Percentiles rank a stretch among this genome's conserved stretches.
Evolutionary conservation across 2,329 filamentous ascomycete species (phyloP).

Genomic region (Calonectria pseudoreteaudii): DNA sequence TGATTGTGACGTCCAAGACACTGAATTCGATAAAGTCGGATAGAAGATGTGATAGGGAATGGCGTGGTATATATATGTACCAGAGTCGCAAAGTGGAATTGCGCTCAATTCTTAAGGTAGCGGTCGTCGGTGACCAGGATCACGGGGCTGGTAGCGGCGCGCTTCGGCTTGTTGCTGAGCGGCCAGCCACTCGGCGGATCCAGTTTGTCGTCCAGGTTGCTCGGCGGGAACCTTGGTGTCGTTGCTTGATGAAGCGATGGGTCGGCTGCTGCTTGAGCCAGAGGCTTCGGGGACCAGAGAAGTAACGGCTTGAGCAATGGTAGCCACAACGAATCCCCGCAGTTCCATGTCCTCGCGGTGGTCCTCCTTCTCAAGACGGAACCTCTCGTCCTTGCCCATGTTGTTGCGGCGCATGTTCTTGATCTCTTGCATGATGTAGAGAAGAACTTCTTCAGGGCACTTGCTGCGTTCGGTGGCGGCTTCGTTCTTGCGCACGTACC

Average conservation of each 20-base stretch:
- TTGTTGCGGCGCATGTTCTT: conserved; percentile 85
- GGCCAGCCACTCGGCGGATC: conserved; percentile 63
- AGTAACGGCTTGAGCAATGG: conserved; percentile 79
- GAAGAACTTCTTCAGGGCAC: conserved; percentile 88
- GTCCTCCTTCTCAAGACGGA: conserved; percentile 84
- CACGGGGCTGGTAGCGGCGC: conserved; percentile 57
- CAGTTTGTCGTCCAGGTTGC: conserved; percentile 65
- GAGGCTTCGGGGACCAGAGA: conserved; percentile 69
- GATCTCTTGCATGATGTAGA: conserved; percentile 94
- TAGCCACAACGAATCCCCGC: conserved; percentile 77
- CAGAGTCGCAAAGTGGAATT: conserved; percentile 30
- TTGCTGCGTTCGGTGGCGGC: conserved; percentile 80
- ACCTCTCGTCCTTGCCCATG: conserved; percentile 87
- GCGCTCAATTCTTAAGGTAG: conserved; percentile 46
- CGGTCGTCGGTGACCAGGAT: conserved; percentile 56
- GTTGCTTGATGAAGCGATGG: conserved; percentile 51
- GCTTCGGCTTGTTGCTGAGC: conserved; percentile 58
- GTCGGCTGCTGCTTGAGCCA: conserved; percentile 37
- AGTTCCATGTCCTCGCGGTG: conserved; percentile 80
- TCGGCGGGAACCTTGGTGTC: conserved; percentile 73
- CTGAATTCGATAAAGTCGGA: conserved; percentile 5
- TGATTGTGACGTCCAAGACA: not conserved
- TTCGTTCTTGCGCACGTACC: conserved; percentile 78
- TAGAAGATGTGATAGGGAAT: conserved; percentile 12
- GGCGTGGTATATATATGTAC: conserved; percentile 13